Base-by-base conservation (phyloP, 177 flowering plant genomes). In the Vitis hybrid region DNA sequence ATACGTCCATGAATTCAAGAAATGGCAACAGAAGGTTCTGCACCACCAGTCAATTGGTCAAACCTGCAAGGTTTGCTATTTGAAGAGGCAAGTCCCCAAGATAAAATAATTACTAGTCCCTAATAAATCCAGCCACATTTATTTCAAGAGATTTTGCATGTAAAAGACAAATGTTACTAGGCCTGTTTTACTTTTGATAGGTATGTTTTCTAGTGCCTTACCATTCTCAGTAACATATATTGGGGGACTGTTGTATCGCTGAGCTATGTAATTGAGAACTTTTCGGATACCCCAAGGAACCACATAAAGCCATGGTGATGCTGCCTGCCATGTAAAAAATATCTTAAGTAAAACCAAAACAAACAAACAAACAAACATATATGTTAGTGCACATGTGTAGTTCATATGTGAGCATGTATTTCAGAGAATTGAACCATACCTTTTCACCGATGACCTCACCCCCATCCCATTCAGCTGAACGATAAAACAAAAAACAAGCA, bases 281-380 rank as follows among this genome's bases (percentile, higher is more conserved):
- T 84, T 91, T 65, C 87, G 74, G 51, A 94, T 48, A 50, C 98
- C 98, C 98, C 98, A 92, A 70, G 98, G 98, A 76, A 89, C 97
- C 73, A 92, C 79, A 67, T 89, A 94, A 58, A 94, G 97, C 97
- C 97, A 94, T 14, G 81, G 77, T 59, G 97, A 94, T 67, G 97
- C 97, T 51, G 97, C 98, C 97, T 94, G 84, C 62, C 56, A 81
- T 14, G 13, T 3, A 67, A 30, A 66, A 77, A 74, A 63, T 8
- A 11, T 54, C 18, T 77, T 62, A 76, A 50, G 21, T 52, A 14
- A 17, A 72, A 50, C 48, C 19, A 30, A 45, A 67, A 55, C 21
- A 19, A 8, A 19, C 12, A 19, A 8, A 19, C 12, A 21, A 57
- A 56, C 51, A n/a, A 48, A 57, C 51, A 13, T 30, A 64, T 50